A percentile compares a stretch with the other conserved stretches of the same genome.
These are phyloP conservation scores for Rosa rugosa DNA, from an alignment of 306 rosid species.

Conservation along the genomic window DNA sequence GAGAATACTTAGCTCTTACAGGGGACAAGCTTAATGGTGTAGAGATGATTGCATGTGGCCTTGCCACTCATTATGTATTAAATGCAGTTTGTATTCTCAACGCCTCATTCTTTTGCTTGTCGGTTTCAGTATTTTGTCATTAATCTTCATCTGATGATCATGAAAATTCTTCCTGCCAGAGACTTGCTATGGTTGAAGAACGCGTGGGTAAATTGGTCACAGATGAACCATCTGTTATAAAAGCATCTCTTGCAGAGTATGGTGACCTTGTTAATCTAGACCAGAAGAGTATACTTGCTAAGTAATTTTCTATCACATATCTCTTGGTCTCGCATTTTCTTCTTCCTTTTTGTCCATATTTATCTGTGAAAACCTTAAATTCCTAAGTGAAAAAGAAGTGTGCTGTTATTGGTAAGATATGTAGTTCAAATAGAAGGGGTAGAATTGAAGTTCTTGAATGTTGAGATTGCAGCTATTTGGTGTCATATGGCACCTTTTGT, in stretches of 20 bases:
- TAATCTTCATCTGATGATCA: slow-evolving; percentile 21
- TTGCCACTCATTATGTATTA: slow-evolving; percentile 79
- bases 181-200: slow-evolving; percentile 77
- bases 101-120: slow-evolving; percentile 15
- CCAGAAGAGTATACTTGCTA: slow-evolving; percentile 59
- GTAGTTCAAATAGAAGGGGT: no score
- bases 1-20: slow-evolving; percentile 94
- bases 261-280: slow-evolving; percentile 90
- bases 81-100: slow-evolving; percentile 57
- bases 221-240: slow-evolving; percentile 76
- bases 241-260: slow-evolving; percentile 78
- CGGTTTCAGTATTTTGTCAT: slow-evolving; percentile 15
- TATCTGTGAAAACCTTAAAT: neutral
- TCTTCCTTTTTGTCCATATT: neutral
- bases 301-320: slow-evolving; percentile 50
- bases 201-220: slow-evolving; percentile 79
- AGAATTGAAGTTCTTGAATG: no score
- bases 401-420: no score
- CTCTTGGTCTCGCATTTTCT: slow-evolving; percentile 8
- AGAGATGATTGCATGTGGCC: slow-evolving; percentile 94
- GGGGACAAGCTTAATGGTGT: slow-evolving; percentile 96
- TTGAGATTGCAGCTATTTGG: no score
- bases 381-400: no score
- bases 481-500: neutral
- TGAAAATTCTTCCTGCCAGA: slow-evolving; percentile 45